Conservation (phyloP, 164 flowering plant species). For the Buxus sempervirens region DNA sequence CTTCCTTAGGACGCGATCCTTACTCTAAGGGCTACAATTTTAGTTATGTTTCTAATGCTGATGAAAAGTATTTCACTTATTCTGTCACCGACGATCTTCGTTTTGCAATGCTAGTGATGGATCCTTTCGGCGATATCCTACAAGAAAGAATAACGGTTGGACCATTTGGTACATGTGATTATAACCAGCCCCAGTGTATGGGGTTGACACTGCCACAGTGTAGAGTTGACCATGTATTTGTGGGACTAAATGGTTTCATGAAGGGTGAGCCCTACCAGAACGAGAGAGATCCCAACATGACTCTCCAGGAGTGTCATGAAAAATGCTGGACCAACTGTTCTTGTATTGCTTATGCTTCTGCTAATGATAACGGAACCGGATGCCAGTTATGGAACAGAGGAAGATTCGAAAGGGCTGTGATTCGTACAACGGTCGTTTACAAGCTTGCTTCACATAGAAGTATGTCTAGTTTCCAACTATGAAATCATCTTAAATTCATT, state of each 20-base stretch:
- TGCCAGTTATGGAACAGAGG: conserved; percentile 13
- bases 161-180: not conserved
- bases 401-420: not conserved
- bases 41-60: conserved; percentile 2
- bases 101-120: not conserved
- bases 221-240: not conserved
- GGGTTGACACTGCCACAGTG: conserved; percentile 10
- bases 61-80: conserved; percentile 11
- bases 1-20: too few species aligned
- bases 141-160: not conserved
- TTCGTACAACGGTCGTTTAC: conserved; percentile 6
- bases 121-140: not conserved
- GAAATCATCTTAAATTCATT: not conserved
- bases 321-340: conserved; percentile 24
- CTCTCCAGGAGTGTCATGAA: conserved; percentile 14
- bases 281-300: not conserved
- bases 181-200: conserved; percentile 8
- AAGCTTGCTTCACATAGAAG: too few species aligned
- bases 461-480: too few species aligned
- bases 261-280: not conserved
- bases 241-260: not conserved
- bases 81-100: too few species aligned
- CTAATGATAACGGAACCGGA: not conserved
- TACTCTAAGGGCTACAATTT: too few species aligned
- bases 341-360: conserved; percentile 24